Evolutionary conservation across 2,329 filamentous ascomycete species (phyloP).

Genomic region (Xylaria sp.): DNA sequence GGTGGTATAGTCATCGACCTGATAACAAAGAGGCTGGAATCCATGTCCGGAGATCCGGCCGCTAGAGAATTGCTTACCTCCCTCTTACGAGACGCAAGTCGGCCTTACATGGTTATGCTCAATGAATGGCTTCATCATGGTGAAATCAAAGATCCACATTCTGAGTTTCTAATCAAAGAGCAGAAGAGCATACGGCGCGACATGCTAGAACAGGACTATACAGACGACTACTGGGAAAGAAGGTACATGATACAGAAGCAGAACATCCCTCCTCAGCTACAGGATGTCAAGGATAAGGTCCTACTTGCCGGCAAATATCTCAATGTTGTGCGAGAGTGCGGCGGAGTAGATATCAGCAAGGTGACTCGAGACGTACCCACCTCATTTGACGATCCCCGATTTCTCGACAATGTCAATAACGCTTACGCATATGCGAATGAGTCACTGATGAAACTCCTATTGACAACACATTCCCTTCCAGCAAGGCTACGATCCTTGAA

Average conservation of each 20-base stretch:
- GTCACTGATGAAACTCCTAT: constrained; percentile 84
- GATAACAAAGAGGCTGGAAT: constrained; percentile 81
- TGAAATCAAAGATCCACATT: constrained; percentile 90
- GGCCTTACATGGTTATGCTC: constrained; percentile 96
- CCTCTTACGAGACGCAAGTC: constrained; percentile 83
- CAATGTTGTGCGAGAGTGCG: constrained; percentile 96
- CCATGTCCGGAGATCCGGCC: constrained; percentile 91
- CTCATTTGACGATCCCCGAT: constrained; percentile 89
- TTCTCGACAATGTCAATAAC: constrained; percentile 93
- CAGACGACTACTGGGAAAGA: constrained; percentile 99
- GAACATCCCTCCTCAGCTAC: constrained; percentile 89
- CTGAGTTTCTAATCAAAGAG: constrained; percentile 93
- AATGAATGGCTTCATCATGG: constrained; percentile 99
- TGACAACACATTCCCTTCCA: constrained; percentile 91
- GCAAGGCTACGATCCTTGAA: constrained; percentile 88
- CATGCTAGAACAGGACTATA: constrained; percentile 92
- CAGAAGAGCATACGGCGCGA: constrained; percentile 94
- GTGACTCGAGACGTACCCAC: constrained; percentile 85
- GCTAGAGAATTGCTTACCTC: constrained; percentile 82
- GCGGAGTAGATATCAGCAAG: constrained; percentile 91
- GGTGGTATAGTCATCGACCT: constrained; percentile 93
- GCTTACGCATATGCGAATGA: constrained; percentile 96
- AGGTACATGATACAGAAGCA: constrained; percentile 92
- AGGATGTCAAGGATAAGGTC: constrained; percentile 91
- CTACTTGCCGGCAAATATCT: constrained; percentile 95